Percentiles rank a stretch among this genome's conserved stretches.
phyloP scores from a whole-genome alignment of 768 basidiomycete species.

The Gyrodon lividus region DNA sequence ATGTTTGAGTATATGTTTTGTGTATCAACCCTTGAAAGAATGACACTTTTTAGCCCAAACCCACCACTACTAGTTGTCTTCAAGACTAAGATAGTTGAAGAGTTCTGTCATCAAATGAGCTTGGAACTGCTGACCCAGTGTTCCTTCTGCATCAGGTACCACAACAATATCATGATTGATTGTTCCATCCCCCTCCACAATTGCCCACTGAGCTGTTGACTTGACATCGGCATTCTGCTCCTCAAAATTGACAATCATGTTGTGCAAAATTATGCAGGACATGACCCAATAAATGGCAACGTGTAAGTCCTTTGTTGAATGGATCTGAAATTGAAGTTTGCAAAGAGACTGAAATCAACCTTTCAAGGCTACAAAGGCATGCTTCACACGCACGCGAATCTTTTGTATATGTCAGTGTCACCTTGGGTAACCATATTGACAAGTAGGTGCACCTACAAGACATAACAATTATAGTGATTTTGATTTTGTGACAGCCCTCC shows the following conservation, averaged over 20 bases:
- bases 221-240: not conserved
- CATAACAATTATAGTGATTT: not conserved
- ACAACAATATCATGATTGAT: not conserved
- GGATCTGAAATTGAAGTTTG: not conserved
- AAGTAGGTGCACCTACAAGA: not conserved
- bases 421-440: not conserved
- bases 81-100: not conserved
- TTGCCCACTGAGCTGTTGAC: not conserved
- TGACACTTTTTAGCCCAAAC: too few species aligned
- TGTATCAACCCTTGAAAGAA: not conserved
- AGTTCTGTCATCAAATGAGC: not conserved
- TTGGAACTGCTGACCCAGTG: not conserved
- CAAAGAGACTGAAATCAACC: not conserved
- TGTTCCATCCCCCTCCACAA: not conserved
- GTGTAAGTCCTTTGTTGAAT: not conserved
- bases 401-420: not conserved
- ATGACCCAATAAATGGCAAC: not conserved
- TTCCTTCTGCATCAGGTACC: not conserved
- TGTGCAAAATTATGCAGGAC: not conserved
- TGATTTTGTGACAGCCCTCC: not conserved
- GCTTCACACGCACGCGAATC: not conserved
- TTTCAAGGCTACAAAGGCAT: conserved; percentile 2
- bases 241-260: not conserved
- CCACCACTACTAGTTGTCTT: too few species aligned
- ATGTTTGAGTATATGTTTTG: too few species aligned